Base-by-base conservation (phyloP, 805 yeast species). In the Kuraishia hungarica region DNA sequence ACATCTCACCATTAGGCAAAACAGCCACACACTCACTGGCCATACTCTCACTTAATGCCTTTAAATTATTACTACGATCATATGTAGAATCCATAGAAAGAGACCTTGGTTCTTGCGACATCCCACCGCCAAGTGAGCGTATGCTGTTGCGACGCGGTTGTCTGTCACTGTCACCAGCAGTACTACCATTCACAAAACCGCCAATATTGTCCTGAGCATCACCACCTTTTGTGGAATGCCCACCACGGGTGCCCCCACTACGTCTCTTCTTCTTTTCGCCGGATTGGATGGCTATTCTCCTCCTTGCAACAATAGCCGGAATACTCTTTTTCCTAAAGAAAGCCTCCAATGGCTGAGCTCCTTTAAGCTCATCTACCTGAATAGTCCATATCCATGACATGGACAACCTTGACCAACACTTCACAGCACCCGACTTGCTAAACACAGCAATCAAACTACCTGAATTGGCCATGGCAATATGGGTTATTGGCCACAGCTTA, bases 401-500 rank as follows among this genome's bases (percentile, higher is more conserved):
- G 2, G 77, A 61, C 6, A 71, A 62, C 56, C 90, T 73, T 21
- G 86, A 82, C 77, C 81, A 86, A 58, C 89, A 83, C 58, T 81
- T 81, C 24, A 85, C 71, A 1, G 72, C 63, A 2, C 86, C 83
- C 51, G 69, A 69, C 58, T 73, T 77, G 57, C 80, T 78, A 55
- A 86, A 75, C 13, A 86, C 72, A 0, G 85, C 78, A 48, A 83
- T 76, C 50, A 73, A 78, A 56, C 80, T 78, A 1, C 91, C 90
- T 51, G 81, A 78, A 53, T 78, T 76, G 52, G 87, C 78, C 63
- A 83, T 73, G 20, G 76, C 79, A 21, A 81, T 73, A 56, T 80
- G 79, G 13, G 82, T 77, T 0, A 87, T 74, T 1, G 91, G 92
- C 83, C 89, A 79, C 51, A 80, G 72, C 47, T 77, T 75, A 2